Evolutionary conservation across 208 protist genomes (phyloP).

Genomic region (Leishmania guyanensis): DNA sequence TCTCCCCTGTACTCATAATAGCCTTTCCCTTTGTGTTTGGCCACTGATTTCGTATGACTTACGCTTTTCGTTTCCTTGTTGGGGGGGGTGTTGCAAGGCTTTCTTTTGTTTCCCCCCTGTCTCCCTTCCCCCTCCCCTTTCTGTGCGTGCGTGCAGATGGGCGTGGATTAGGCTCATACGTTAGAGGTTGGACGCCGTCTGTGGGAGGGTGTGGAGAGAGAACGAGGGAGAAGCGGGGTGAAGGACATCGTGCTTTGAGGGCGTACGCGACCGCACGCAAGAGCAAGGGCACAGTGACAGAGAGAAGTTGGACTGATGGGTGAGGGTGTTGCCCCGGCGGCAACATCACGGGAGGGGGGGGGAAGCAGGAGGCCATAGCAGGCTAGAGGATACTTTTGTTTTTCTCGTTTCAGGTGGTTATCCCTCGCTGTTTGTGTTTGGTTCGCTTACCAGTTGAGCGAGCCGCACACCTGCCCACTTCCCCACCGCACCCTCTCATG

Average conservation of each 20-base stretch:
- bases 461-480: not conserved
- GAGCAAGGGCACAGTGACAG: not conserved
- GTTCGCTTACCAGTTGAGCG: not conserved
- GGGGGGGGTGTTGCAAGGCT: not conserved
- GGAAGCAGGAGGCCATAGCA: not conserved
- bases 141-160: not conserved
- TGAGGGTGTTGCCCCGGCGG: not conserved
- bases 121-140: not conserved
- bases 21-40: not conserved
- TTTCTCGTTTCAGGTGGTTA: constrained; percentile 4
- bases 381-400: not conserved
- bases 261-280: not conserved
- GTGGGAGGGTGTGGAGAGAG: not conserved
- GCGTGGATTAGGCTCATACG: not conserved
- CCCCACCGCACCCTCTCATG: not conserved
- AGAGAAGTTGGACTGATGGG: not conserved
- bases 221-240: not conserved
- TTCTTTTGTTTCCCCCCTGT: not conserved
- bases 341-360: not conserved
- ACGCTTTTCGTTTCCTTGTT: not conserved
- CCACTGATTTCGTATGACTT: not conserved
- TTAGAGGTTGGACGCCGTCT: not conserved
- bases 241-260: not conserved
- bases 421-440: not conserved
- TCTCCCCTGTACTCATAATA: not conserved